phyloP scores from a whole-genome alignment of 768 basidiomycete genomes.

The Boletus edulis region DNA sequence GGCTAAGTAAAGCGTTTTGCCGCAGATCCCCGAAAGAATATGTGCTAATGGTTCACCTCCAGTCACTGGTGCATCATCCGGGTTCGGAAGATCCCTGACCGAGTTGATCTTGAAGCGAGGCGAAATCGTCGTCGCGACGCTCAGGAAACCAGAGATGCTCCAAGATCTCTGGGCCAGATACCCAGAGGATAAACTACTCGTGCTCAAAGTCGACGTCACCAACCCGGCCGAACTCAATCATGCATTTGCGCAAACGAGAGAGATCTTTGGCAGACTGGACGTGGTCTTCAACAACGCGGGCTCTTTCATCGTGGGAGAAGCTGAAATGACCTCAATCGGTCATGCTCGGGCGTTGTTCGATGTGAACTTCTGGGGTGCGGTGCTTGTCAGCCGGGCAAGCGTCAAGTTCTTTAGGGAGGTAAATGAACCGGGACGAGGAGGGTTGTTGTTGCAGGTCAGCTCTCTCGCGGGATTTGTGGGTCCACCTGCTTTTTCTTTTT shows the following conservation, averaged over 20 bases:
- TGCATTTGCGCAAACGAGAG: conserved; percentile 10
- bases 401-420: conserved; percentile 32
- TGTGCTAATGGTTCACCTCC: not conserved
- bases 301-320: conserved; percentile 16
- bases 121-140: conserved; percentile 41
- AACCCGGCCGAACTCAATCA: conserved; percentile 6
- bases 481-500: conserved; percentile 11
- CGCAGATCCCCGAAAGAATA: not conserved
- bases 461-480: conserved; percentile 30
- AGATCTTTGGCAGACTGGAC: conserved; percentile 13
- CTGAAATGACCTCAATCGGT: conserved; percentile 20
- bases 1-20: conserved; percentile 1
- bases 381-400: conserved; percentile 26
- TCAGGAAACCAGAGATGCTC: conserved; percentile 35
- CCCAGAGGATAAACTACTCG: conserved; percentile 12
- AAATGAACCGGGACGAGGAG: conserved; percentile 34
- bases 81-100: conserved; percentile 35
- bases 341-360: conserved; percentile 23
- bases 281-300: conserved; percentile 25
- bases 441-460: conserved; percentile 34
- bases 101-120: conserved; percentile 34
- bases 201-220: conserved; percentile 14
- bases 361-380: conserved; percentile 29
- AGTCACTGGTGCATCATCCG: conserved; percentile 43
- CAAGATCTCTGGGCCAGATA: not conserved